Evolutionary conservation across 495 filamentous ascomycete species (phyloP).

Genomic region (Penicillium mononematosum): DNA sequence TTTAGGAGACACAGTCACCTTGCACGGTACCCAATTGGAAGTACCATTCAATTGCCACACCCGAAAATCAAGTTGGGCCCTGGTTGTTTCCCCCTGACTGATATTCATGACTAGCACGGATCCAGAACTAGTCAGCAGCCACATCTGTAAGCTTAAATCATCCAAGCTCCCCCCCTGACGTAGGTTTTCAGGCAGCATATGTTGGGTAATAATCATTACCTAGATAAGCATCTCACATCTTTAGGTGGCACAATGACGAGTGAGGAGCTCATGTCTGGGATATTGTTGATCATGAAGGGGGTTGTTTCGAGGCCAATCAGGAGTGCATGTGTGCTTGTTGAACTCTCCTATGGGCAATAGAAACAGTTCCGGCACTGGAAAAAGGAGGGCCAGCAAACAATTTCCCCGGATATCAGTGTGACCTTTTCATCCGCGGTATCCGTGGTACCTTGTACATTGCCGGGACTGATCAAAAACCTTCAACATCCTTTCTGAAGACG

Average conservation of each 20-base stretch:
- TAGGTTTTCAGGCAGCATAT: slow-evolving; percentile 5
- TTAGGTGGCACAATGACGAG: slow-evolving; percentile 29
- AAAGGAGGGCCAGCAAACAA: background rate
- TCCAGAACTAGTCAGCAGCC: slow-evolving; percentile 6
- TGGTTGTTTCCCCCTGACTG: background rate
- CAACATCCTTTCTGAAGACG: background rate
- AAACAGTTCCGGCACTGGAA: background rate
- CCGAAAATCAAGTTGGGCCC: background rate
- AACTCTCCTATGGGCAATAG: background rate
- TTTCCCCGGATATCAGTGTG: slow-evolving; percentile 3
- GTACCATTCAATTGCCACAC: slow-evolving; percentile 3
- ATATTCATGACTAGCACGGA: background rate
- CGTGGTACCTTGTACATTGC: slow-evolving; percentile 10
- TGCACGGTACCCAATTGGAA: background rate
- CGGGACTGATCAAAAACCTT: slow-evolving; percentile 4
- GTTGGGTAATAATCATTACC: slow-evolving; percentile 3
- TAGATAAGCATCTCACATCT: background rate
- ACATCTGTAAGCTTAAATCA: slow-evolving; percentile 7
- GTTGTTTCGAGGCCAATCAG: background rate
- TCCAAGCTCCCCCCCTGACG: background rate
- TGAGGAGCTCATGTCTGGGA: slow-evolving; percentile 13
- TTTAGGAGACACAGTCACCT: background rate
- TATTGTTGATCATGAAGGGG: slow-evolving; percentile 20
- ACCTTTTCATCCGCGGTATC: slow-evolving; percentile 1
- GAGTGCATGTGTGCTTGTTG: slow-evolving; percentile 5